Percentiles rank a stretch among this genome's conserved stretches.
These are phyloP conservation scores for Fraxinus floribunda DNA, from an alignment of 305 asterid species.

Conservation along the genomic window DNA sequence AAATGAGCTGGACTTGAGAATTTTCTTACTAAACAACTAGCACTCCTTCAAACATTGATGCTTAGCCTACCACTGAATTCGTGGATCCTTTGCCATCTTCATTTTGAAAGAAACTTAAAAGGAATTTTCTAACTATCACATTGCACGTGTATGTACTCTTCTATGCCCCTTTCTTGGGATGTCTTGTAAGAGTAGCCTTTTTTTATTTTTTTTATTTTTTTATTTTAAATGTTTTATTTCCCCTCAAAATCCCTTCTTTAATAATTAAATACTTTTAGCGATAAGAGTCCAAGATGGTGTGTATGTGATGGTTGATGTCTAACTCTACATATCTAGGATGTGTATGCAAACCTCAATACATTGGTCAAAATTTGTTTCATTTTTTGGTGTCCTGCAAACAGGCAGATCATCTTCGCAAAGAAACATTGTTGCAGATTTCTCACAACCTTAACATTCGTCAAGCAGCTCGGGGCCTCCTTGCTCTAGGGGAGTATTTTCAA, in stretches of 20 bases:
- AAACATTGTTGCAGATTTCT: conserved; percentile 63
- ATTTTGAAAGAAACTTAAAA: background rate
- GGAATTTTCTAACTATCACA: background rate
- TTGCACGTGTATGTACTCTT: background rate
- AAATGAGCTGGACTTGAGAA: background rate
- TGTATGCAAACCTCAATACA: background rate
- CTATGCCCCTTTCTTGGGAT: background rate
- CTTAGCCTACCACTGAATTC: background rate
- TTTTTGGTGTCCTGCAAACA: conserved; percentile 26
- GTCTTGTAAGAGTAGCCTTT: background rate
- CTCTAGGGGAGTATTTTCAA: conserved; percentile 68
- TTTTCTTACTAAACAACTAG: background rate
- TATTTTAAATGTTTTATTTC: background rate
- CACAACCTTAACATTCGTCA: conserved; percentile 52
- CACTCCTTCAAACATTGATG: background rate
- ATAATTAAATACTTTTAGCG: background rate
- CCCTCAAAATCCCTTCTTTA: background rate
- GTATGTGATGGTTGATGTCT: background rate
- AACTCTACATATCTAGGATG: background rate
- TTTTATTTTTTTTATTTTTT: no score
- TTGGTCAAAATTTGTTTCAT: background rate
- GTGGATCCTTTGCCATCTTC: background rate
- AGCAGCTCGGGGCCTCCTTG: conserved; percentile 71
- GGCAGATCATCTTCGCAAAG: conserved; percentile 87
- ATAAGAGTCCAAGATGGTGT: background rate